Conservation (phyloP, 2,329 filamentous ascomycete genomes). For the Fusarium liriodendri region DNA sequence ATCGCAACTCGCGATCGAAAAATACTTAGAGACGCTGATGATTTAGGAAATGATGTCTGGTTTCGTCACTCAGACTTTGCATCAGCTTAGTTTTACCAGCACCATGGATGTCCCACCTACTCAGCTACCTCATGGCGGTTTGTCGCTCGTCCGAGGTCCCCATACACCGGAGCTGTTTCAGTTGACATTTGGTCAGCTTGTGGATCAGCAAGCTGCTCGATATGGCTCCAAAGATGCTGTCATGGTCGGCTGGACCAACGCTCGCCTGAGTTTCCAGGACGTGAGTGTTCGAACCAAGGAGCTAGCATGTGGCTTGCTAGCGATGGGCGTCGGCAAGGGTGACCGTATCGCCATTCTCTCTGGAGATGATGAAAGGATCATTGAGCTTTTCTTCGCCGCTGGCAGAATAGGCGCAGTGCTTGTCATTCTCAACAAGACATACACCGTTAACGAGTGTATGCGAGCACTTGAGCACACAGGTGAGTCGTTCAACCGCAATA, state of each 20-base stretch:
- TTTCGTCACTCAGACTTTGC: neutral
- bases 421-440: neutral
- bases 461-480: neutral
- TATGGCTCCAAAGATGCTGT: neutral
- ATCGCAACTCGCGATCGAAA: neutral
- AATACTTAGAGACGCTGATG: neutral
- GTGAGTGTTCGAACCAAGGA: neutral
- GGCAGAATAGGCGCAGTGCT: neutral
- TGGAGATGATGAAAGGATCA: neutral
- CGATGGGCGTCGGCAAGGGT: neutral
- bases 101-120: neutral
- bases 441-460: neutral
- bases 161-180: neutral
- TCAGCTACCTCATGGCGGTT: neutral
- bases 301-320: neutral
- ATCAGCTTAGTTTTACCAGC: neutral
- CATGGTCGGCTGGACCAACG: neutral
- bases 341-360: neutral
- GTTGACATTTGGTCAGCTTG: neutral
- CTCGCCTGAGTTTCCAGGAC: neutral
- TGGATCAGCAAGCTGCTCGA: neutral
- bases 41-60: fast-evolving
- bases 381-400: neutral
- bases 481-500: neutral
- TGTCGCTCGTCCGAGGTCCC: neutral